Evolutionary conservation across 768 basidiomycete species (phyloP), one percentile per base, ranked within the genome.

Genomic region (Arthromyces matolae): DNA sequence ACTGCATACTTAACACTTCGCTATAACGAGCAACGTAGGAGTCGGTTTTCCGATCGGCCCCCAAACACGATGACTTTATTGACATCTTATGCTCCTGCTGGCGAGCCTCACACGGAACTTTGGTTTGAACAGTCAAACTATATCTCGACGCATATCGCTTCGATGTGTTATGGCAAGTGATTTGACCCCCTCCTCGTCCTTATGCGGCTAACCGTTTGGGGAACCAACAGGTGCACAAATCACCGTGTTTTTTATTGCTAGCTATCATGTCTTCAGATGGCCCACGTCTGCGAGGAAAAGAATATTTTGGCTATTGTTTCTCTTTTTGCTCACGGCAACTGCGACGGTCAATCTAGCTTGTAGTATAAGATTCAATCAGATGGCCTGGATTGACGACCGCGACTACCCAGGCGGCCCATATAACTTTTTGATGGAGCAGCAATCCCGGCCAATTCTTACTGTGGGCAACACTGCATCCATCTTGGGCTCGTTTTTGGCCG

Each of bases 401-500:
- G 35, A 51, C n/a, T 66, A 54, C 35, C 66, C 68, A 1, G 70
- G 69, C 0, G 72, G 72, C 0, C 60, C 60, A 9, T 60, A 58
- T 10, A 64, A 57, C n/a, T 73, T 71, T 47, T 58, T 68, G 37
- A 54, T 42, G 12, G 35, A 50, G 22, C 45, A 67, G 42, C 34
- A 49, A 8, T 54, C 60, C 1, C 51, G 54, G 0, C 66, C 67
- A 60, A 50, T 61, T 9, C 28, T 53, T 31, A 56, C 54, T 1
- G 28, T 59, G 4, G 57, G 52, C 16, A 57, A 61, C 14, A 51
- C 55, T 5, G 61, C 63, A 7, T 50, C 63, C 13, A 51, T 59
- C 18, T n/a, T 63, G 13, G 46, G 68, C 32, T 67, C 71, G 10
- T 57, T 71, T 10, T 51, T 72, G 53, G 64, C 64, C 8, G 69